A percentile compares a stretch with the other conserved stretches of the same genome.
Evolutionary conservation across 192 early-diverging fungal genomes (phyloP).

Genomic region (Borealophlyctis nickersoniae): DNA sequence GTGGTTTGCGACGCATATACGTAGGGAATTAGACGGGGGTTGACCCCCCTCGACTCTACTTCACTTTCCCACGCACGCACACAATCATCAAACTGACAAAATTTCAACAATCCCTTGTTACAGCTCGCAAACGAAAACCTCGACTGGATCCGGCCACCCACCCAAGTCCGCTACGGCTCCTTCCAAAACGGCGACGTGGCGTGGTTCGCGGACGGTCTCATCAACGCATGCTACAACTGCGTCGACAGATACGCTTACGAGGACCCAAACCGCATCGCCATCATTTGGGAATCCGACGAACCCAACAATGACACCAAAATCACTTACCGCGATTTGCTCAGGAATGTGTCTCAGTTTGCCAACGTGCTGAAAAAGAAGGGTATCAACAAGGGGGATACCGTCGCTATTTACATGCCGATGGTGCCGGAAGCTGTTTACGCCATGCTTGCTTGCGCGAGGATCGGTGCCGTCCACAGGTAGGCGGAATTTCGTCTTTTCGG

Average conservation of each 20-base stretch:
- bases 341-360: slow-evolving; percentile 79
- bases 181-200: slow-evolving; percentile 84
- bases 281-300: slow-evolving; percentile 62
- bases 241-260: slow-evolving; percentile 85
- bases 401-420: slow-evolving; percentile 98
- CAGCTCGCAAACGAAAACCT: too few relatives aligned
- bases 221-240: slow-evolving; percentile 96
- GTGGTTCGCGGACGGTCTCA: slow-evolving; percentile 89
- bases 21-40: too few relatives aligned
- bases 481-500: neutral
- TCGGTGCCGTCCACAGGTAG: slow-evolving; percentile 81
- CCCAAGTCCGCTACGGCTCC: too few relatives aligned
- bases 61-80: too few relatives aligned
- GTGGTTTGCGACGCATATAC: too few relatives aligned
- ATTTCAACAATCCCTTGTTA: too few relatives aligned
- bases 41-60: too few relatives aligned
- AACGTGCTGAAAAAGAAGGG: slow-evolving; percentile 81
- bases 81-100: too few relatives aligned
- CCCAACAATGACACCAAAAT: slow-evolving; percentile 71
- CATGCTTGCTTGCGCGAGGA: slow-evolving; percentile 91
- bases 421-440: slow-evolving; percentile 84
- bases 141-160: too few relatives aligned
- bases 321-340: slow-evolving; percentile 81
- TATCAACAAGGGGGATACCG: slow-evolving; percentile 87
- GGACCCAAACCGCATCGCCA: slow-evolving; percentile 68